Conservation (phyloP, 148 eudicot genomes). For the Camellia sinensis region DNA sequence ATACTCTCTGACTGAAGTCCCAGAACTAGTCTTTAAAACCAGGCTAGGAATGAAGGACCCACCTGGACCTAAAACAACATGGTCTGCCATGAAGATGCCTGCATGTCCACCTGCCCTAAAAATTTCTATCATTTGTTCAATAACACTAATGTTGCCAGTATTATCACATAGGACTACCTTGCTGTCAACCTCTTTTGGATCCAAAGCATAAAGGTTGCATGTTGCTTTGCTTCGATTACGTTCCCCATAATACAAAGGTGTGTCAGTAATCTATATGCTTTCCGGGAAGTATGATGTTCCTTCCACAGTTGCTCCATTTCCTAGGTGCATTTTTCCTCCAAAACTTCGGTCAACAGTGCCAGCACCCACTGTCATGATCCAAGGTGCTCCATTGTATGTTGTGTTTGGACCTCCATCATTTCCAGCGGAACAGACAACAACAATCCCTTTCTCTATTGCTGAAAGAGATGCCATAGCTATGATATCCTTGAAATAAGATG, state of each 20-base stretch:
- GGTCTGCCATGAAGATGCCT: not conserved
- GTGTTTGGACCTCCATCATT: slow-evolving; percentile 3
- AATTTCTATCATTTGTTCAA: not conserved
- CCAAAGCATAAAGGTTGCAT: not conserved
- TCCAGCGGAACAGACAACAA: slow-evolving; percentile 14
- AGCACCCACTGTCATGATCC: slow-evolving; percentile 18
- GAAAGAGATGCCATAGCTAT: slow-evolving; percentile 14
- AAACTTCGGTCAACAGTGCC: slow-evolving; percentile 13
- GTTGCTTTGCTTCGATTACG: not conserved
- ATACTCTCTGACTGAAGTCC: not conserved
- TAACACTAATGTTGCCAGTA: not conserved
- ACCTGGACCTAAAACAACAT: not conserved
- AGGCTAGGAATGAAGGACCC: not conserved
- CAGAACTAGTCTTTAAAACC: slow-evolving; percentile 1
- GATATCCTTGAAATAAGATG: not conserved
- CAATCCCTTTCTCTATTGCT: slow-evolving; percentile 20
- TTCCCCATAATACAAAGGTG: not conserved
- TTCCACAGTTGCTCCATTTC: slow-evolving; percentile 9
- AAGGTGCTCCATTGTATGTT: slow-evolving; percentile 20
- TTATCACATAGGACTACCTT: not conserved
- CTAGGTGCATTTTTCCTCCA: slow-evolving; percentile 5
- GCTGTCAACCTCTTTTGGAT: not conserved
- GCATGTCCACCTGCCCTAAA: not conserved
- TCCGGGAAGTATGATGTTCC: not conserved
- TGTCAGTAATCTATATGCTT: not conserved